Percentiles rank a stretch among this genome's conserved stretches.
Conservation (phyloP, 768 basidiomycete genomes). For the Kwoniella dendrophila region DNA sequence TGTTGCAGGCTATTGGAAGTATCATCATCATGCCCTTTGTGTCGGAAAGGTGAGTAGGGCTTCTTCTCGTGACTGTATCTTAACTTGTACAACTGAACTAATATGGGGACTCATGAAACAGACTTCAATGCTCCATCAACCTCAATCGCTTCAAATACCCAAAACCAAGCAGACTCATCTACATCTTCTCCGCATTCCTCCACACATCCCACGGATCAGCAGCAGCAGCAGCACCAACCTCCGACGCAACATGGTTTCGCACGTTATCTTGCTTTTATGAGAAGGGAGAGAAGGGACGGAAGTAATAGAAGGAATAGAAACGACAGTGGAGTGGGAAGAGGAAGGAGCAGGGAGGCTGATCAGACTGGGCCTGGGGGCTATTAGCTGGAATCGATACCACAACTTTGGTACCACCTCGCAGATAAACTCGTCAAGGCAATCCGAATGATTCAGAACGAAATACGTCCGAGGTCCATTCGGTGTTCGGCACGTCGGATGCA, state of each 20-base stretch:
- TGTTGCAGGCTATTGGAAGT: conserved; percentile 76
- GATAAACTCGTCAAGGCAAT: neutral
- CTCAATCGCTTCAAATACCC: conserved; percentile 15
- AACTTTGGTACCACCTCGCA: neutral
- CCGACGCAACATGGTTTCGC: conserved; percentile 49
- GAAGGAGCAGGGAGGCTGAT: conserved; percentile 38
- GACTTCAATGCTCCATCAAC: conserved; percentile 39
- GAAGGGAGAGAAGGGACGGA: conserved; percentile 35
- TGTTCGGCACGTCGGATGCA: too few relatives aligned
- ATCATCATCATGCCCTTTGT: conserved; percentile 87
- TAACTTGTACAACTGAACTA: too few relatives aligned
- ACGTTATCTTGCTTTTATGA: conserved; percentile 50
- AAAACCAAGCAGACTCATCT: conserved; percentile 5
- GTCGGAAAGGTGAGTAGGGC: conserved; percentile 71
- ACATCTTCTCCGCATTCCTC: conserved; percentile 21
- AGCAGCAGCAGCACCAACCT: conserved; percentile 16
- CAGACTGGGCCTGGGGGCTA: conserved; percentile 42
- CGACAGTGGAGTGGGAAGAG: conserved; percentile 7
- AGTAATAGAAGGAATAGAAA: conserved; percentile 13
- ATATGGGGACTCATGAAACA: neutral
- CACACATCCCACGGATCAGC: conserved; percentile 4
- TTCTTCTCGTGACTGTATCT: neutral
- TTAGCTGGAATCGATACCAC: conserved; percentile 2
- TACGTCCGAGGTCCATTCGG: too few relatives aligned
- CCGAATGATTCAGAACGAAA: too few relatives aligned